These are phyloP conservation scores for Taphrina pruni DNA, from an alignment of 1,139 yeast species.

Conservation along the genomic window DNA sequence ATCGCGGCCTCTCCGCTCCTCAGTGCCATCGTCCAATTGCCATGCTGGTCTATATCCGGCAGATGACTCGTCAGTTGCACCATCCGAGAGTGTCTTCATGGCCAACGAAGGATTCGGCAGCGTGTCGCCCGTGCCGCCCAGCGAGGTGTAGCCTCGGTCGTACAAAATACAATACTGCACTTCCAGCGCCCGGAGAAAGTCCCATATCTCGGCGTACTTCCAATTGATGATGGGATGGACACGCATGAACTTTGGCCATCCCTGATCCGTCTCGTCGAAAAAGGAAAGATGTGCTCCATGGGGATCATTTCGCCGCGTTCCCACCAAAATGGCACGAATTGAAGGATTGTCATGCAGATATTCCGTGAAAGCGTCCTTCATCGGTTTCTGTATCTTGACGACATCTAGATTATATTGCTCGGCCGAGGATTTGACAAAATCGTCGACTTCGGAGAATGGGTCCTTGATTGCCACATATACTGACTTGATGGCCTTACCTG, in stretches of 20 bases:
- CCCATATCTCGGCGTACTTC: constrained; percentile 82
- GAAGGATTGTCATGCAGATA: constrained; percentile 60
- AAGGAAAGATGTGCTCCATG: constrained; percentile 62
- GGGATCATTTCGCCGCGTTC: constrained; percentile 82
- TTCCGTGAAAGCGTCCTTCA: constrained; percentile 69
- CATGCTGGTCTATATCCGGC: constrained; percentile 43
- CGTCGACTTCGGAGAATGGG: constrained; percentile 68
- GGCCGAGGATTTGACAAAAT: constrained; percentile 53
- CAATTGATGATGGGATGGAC: constrained; percentile 84
- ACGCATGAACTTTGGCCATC: constrained; percentile 85
- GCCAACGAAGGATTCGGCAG: constrained; percentile 65
- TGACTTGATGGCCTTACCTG: constrained; percentile 53
- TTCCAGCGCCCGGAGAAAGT: constrained; percentile 58
- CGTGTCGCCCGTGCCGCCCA: constrained; percentile 76
- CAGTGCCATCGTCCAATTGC: constrained; percentile 32
- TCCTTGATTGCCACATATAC: constrained; percentile 73
- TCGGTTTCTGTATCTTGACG: constrained; percentile 52
- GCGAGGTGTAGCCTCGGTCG: constrained; percentile 78
- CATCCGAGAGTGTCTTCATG: constrained; percentile 23
- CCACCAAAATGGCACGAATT: constrained; percentile 73
- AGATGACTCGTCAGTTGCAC: constrained; percentile 46
- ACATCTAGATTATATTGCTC: constrained; percentile 51
- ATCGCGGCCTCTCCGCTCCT: constrained; percentile 42
- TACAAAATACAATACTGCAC: constrained; percentile 71
- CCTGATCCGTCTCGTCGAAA: constrained; percentile 74